phyloP scores from a whole-genome alignment of 805 yeast genomes.

The Spathaspora sp. region DNA sequence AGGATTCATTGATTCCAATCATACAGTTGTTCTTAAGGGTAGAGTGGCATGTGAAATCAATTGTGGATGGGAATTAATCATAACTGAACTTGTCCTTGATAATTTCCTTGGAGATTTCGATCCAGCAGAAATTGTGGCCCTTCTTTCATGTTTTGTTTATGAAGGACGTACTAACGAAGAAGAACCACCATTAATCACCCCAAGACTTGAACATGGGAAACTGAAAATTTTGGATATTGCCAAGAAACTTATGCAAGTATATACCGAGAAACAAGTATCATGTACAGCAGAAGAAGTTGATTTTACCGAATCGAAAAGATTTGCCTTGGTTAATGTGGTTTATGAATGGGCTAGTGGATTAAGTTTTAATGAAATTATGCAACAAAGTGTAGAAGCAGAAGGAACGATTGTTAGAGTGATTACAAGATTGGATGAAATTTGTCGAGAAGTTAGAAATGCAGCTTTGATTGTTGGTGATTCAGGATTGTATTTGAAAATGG shows the following conservation, averaged over 20 bases:
- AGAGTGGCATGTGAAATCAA: constrained; percentile 91
- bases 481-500: constrained; percentile 83
- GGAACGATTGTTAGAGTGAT: constrained; percentile 97
- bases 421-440: constrained; percentile 88
- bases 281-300: constrained; percentile 82
- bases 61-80: constrained; percentile 84
- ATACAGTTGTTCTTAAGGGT: constrained; percentile 83
- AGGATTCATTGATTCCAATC: constrained; percentile 70
- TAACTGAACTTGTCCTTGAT: constrained; percentile 87
- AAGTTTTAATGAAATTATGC: constrained; percentile 88
- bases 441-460: constrained; percentile 91
- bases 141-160: constrained; percentile 86
- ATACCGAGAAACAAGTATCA: constrained; percentile 63
- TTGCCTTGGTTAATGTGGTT: constrained; percentile 88
- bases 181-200: constrained; percentile 66
- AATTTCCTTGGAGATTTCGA: constrained; percentile 91
- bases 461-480: constrained; percentile 94
- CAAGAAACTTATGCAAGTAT: constrained; percentile 56
- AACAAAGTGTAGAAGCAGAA: constrained; percentile 83
- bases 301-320: constrained; percentile 78
- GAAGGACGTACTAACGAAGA: constrained; percentile 73
- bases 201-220: constrained; percentile 72
- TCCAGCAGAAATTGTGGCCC: constrained; percentile 95
- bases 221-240: constrained; percentile 68
- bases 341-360: constrained; percentile 97